These are phyloP conservation scores for Inonotus hispidus DNA, from an alignment of 1,284 basidiomycete species.

Conservation along the genomic window DNA sequence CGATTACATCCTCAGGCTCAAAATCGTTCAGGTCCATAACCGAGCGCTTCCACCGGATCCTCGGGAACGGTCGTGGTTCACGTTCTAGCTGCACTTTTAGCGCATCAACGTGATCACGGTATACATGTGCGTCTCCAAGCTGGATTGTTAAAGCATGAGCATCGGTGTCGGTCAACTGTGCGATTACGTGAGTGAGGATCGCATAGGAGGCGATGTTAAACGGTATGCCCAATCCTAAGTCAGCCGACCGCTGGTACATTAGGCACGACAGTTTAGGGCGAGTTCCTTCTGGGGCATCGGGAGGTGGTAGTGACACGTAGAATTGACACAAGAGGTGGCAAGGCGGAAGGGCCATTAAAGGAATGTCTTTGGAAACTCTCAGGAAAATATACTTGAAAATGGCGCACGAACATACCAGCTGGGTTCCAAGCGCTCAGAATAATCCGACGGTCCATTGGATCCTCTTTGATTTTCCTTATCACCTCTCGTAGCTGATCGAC, in stretches of 20 bases:
- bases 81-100: conserved; percentile 78
- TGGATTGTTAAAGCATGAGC: conserved; percentile 88
- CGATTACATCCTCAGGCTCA: conserved; percentile 72
- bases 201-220: conserved; percentile 99
- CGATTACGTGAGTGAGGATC: conserved; percentile 95
- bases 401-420: conserved; percentile 56
- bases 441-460: conserved; percentile 95
- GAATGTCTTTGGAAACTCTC: conserved; percentile 64
- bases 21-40: conserved; percentile 82
- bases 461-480: conserved; percentile 87
- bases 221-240: conserved; percentile 93
- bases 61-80: conserved; percentile 82
- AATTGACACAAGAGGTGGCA: conserved; percentile 99
- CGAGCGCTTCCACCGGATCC: conserved; percentile 63
- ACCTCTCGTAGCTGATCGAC: conserved; percentile 92
- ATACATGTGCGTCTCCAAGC: conserved; percentile 96
- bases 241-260: conserved; percentile 98
- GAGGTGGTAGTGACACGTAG: conserved; percentile 83
- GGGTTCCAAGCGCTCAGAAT: conserved; percentile 98
- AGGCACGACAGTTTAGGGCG: conserved; percentile 85
- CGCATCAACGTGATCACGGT: conserved; percentile 87
- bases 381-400: not conserved
- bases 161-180: conserved; percentile 81
- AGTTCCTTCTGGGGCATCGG: conserved; percentile 36
- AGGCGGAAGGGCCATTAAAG: conserved; percentile 92